Percentiles rank a stretch among this genome's conserved stretches.
phyloP scores from a whole-genome alignment of 192 early-diverging fungal genomes.

The Entomortierella parvispora region DNA sequence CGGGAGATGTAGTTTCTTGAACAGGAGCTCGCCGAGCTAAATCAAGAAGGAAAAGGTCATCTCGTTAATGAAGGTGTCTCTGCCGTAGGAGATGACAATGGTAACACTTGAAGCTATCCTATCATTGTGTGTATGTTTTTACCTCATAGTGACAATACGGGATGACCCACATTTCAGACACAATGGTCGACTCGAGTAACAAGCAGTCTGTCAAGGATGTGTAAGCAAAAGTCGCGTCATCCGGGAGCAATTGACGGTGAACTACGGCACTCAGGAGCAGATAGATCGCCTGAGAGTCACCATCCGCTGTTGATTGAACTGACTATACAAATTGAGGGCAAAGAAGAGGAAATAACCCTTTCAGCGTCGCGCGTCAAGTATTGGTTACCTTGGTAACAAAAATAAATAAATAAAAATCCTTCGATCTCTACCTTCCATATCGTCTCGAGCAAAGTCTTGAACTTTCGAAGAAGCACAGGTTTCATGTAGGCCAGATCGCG shows the following conservation, averaged over 20 bases:
- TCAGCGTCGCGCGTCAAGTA: too few species aligned
- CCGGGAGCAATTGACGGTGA: slow-evolving; percentile 44
- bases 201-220: slow-evolving; percentile 52
- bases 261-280: slow-evolving; percentile 50
- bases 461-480: slow-evolving; percentile 40
- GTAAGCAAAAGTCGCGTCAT: slow-evolving; percentile 50
- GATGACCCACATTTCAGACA: slow-evolving; percentile 54
- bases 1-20: slow-evolving; percentile 40
- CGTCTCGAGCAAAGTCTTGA: slow-evolving; percentile 36
- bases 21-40: slow-evolving; percentile 55
- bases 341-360: too few species aligned
- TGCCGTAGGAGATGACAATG: too few species aligned
- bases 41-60: neutral
- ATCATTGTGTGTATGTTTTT: too few species aligned
- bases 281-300: slow-evolving; percentile 48
- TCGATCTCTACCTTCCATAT: slow-evolving; percentile 42
- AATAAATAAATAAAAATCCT: neutral
- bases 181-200: slow-evolving; percentile 38
- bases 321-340: slow-evolving; percentile 11
- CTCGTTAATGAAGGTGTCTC: neutral
- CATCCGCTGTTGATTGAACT: slow-evolving; percentile 25
- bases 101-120: too few species aligned
- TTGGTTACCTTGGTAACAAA: neutral
- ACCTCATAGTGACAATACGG: slow-evolving; percentile 57
- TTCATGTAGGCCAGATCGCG: slow-evolving; percentile 55